Conservation (phyloP, 495 filamentous ascomycete species). For the Penicillium pancosmium region DNA sequence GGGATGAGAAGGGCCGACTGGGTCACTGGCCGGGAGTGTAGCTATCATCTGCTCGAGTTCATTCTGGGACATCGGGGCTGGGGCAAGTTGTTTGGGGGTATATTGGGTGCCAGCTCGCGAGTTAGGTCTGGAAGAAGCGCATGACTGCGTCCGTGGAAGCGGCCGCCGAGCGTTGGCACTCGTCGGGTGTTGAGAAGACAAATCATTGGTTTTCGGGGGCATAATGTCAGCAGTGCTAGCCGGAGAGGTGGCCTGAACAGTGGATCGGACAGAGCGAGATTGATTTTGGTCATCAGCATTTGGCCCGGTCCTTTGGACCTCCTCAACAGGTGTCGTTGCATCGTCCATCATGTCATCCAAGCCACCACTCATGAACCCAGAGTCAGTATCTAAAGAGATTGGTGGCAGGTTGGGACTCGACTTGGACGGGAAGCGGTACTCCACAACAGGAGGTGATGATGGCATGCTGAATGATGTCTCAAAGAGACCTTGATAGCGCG, state of each 20-base stretch:
- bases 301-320: conserved; percentile 31
- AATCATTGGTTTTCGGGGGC: conserved; percentile 24
- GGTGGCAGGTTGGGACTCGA: conserved; percentile 77
- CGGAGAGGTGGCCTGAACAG: conserved; percentile 36
- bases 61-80: conserved; percentile 42
- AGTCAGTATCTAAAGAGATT: conserved; percentile 65
- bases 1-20: conserved; percentile 44
- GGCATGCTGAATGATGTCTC: conserved; percentile 62
- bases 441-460: conserved; percentile 77
- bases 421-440: conserved; percentile 54
- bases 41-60: conserved; percentile 39
- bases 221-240: conserved; percentile 23
- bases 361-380: conserved; percentile 78
- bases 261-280: conserved; percentile 46
- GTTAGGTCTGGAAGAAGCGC: conserved; percentile 37
- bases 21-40: conserved; percentile 60
- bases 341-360: conserved; percentile 62
- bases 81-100: conserved; percentile 44
- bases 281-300: conserved; percentile 46
- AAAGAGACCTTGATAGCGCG: conserved; percentile 51
- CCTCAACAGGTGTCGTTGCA: conserved; percentile 44
- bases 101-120: conserved; percentile 41
- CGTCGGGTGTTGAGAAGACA: conserved; percentile 20
- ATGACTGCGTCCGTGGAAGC: conserved; percentile 27
- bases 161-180: conserved; percentile 22